Evolutionary conservation across 2,329 filamentous ascomycete genomes (phyloP), one percentile per base, ranked within the genome.

Genomic region (Pestalotiopsis sp.): DNA sequence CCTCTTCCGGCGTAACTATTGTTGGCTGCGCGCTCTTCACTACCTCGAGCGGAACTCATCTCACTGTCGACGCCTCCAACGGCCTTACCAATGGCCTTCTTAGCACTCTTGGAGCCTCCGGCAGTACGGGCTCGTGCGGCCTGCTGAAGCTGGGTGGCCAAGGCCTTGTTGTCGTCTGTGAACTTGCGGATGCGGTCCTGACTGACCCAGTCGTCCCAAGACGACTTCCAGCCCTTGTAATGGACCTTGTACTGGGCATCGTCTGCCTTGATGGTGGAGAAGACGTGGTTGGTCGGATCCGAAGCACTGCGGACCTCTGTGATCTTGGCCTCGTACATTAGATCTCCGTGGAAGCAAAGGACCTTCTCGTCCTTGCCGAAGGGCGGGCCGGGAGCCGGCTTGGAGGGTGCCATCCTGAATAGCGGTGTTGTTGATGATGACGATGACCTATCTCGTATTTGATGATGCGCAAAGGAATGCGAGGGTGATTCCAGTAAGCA

Each of bases 141-240:
- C 79, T 94, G 91, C 74, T 90, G 87, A 38, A 95, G 85, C 79
- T 92, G 91, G 67, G 86, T 85, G 25, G 95, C 94, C 49, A 99
- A 88, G 78, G 97, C 94, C 77, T 93, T 93, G 82, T 98, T 98
- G 82, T 98, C 96, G 68, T 97, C 94, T 65, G 91, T 97, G 79
- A 95, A 92, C 83, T 98, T 98, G 77, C 95, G 92, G 70, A 99
- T 91, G 73, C 96, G 93, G 80, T 98, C 95, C 81, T 94, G 91
- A 25, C 93, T 90, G 59, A 98, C 96, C 95, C 95, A 98, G 83
- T 99, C 96, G 83, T 99, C 96, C 96, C 96, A 99, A 87, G 94
- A 98, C 80, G 95, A 95, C 86, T 99, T 99, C 96, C 96, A 99
- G 77, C 96, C 96, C 82, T 98, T 98, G 85, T 99, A 99, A 82